A percentile compares a stretch with the other conserved stretches of the same genome.
These are phyloP conservation scores for Orychophragmus violaceus DNA, from an alignment of 345 rosid genomes.

Conservation along the genomic window DNA sequence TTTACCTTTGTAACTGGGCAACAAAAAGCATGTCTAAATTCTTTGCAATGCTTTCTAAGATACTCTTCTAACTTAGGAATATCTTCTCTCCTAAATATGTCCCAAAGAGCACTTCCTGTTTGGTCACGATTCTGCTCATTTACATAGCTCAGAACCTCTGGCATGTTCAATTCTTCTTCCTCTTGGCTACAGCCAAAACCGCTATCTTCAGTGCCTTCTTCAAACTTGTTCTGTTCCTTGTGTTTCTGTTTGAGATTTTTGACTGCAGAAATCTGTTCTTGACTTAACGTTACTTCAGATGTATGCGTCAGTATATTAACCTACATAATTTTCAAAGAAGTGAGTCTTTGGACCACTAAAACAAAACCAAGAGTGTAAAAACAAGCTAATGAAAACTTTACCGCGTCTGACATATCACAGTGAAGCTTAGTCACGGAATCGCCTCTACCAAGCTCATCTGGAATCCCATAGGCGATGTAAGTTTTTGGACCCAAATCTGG, in stretches of 20 bases:
- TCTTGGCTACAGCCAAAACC: background rate
- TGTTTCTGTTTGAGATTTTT: constrained; percentile 49
- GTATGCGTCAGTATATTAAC: constrained; percentile 79
- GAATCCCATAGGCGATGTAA: constrained; percentile 76
- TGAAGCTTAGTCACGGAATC: constrained; percentile 95
- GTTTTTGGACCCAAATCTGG: constrained; percentile 95
- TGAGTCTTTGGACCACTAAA: background rate
- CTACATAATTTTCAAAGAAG: constrained; percentile 23
- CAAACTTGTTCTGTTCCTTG: constrained; percentile 50
- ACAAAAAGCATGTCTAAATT: constrained; percentile 73
- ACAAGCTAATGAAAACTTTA: constrained; percentile 20
- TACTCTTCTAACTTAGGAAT: constrained; percentile 68
- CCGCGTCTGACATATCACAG: constrained; percentile 94
- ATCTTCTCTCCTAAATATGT: constrained; percentile 86
- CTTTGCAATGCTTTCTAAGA: constrained; percentile 54
- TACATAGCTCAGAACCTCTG: background rate
- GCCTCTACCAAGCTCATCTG: constrained; percentile 82
- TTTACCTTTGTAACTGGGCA: constrained; percentile 58
- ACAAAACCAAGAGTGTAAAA: background rate
- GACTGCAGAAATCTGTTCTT: constrained; percentile 49
- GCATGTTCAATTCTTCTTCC: constrained; percentile 14
- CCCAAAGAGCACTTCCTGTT: constrained; percentile 73
- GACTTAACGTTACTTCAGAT: constrained; percentile 46
- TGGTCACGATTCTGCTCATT: constrained; percentile 22
- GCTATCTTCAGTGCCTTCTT: constrained; percentile 23